Evolutionary conservation across 177 flowering plant genomes (phyloP).

Genomic region (Vitis hybrid): DNA sequence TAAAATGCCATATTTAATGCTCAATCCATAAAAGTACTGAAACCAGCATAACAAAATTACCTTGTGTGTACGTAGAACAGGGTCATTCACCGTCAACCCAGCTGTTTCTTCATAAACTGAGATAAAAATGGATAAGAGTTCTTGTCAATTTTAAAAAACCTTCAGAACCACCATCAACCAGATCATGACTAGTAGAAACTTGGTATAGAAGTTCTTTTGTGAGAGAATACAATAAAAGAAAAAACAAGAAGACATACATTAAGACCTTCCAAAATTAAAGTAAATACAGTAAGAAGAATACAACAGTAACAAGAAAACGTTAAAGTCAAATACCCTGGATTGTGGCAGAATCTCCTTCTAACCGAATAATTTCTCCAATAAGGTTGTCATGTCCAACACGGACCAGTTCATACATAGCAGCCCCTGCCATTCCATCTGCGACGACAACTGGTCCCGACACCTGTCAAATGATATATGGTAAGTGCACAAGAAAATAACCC

Average conservation of each 20-base stretch:
- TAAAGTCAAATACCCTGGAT: constrained; percentile 68
- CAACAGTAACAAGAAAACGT: background rate
- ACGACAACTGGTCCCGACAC: constrained; percentile 99
- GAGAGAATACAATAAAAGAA: background rate
- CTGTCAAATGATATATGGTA: constrained; percentile 31
- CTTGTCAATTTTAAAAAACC: background rate
- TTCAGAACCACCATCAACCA: background rate
- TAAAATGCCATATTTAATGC: background rate
- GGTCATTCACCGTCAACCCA: constrained; percentile 95
- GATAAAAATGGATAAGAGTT: constrained; percentile 7
- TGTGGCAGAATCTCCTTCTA: constrained; percentile 99
- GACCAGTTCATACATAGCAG: constrained; percentile 99
- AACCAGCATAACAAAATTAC: constrained; percentile 25
- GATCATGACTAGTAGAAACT: background rate
- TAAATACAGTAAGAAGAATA: background rate
- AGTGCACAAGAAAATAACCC: background rate
- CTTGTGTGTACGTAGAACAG: constrained; percentile 93
- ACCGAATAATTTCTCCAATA: constrained; percentile 96
- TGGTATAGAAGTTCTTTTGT: background rate
- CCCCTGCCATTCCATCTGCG: constrained; percentile 99
- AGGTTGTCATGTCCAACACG: constrained; percentile 98
- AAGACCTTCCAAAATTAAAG: background rate
- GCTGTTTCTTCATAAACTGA: constrained; percentile 99
- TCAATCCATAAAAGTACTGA: background rate
- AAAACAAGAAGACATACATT: background rate